Conservation (phyloP, 2,329 filamentous ascomycete species). For the Claviceps sp. region DNA sequence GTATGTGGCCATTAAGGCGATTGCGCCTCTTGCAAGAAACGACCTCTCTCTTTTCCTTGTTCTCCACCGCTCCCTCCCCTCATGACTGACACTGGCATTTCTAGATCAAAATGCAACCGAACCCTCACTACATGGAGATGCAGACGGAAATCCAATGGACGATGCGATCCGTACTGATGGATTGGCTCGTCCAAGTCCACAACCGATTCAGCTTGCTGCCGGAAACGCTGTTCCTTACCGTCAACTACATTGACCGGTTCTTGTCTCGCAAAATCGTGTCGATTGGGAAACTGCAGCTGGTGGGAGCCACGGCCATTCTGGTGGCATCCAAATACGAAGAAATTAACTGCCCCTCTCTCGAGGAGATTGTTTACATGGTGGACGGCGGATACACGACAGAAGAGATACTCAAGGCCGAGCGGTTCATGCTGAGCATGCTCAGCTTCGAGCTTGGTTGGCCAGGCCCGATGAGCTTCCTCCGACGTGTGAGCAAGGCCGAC, state of each 20-base stretch:
- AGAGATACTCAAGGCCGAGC: conserved; percentile 92
- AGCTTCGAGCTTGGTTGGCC: conserved; percentile 94
- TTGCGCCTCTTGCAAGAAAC: background rate
- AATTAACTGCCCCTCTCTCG: conserved; percentile 90
- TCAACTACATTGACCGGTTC: conserved; percentile 97
- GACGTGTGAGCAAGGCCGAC: conserved; percentile 94
- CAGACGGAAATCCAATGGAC: conserved; percentile 99
- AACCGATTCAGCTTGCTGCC: conserved; percentile 80
- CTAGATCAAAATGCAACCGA: conserved; percentile 68
- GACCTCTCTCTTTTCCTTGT: background rate
- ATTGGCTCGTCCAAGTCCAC: conserved; percentile 96
- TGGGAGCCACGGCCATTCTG: conserved; percentile 89
- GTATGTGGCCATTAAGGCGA: conserved; percentile 30
- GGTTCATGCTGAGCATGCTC: conserved; percentile 96
- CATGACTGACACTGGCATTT: background rate
- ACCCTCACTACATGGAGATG: conserved; percentile 89
- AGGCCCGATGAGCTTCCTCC: conserved; percentile 96
- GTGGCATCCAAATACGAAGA: conserved; percentile 97
- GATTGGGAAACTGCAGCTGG: conserved; percentile 85
- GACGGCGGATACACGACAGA: conserved; percentile 79
- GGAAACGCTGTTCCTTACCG: conserved; percentile 85
- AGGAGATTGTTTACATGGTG: conserved; percentile 97
- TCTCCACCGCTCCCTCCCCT: background rate
- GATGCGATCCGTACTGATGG: conserved; percentile 93
- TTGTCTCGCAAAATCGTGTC: conserved; percentile 91